Conservation (phyloP, 352 stramenopile genomes). For the Globisporangium nagaii region DNA sequence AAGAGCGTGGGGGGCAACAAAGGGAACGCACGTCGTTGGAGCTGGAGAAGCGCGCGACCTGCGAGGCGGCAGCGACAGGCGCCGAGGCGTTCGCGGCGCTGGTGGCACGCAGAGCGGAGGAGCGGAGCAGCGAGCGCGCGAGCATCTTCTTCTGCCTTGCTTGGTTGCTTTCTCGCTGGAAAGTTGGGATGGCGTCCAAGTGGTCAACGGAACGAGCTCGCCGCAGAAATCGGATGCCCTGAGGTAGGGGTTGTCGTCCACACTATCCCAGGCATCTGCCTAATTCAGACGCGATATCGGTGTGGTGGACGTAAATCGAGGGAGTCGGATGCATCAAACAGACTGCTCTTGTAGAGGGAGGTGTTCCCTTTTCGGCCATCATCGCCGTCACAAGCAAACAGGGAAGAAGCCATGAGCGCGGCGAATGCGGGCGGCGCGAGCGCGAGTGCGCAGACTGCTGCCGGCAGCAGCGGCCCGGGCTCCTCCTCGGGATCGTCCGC, state of each 20-base stretch:
- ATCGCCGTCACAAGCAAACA: too few relatives aligned
- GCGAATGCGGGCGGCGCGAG: neutral
- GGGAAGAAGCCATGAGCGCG: conserved; percentile 2
- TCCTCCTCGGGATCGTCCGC: conserved; percentile 7
- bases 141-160: conserved; percentile 31
- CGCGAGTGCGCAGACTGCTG: neutral
- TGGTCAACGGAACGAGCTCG: neutral
- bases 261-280: neutral
- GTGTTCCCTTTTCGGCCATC: neutral
- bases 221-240: neutral
- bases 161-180: neutral
- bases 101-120: conserved; percentile 12
- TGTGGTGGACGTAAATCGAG: neutral
- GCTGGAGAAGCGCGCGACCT: conserved; percentile 46
- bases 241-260: neutral
- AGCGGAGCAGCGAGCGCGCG: conserved; percentile 52
- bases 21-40: conserved; percentile 33
- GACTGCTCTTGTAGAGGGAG: conserved; percentile 7
- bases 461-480: conserved; percentile 7
- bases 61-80: conserved; percentile 3
- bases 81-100: conserved; percentile 13
- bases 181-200: conserved; percentile 9
- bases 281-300: too few relatives aligned
- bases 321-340: too few relatives aligned
- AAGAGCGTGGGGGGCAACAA: neutral